Evolutionary conservation across 352 stramenopile species (phyloP).

Genomic region (Globisporangium iwayamae): DNA sequence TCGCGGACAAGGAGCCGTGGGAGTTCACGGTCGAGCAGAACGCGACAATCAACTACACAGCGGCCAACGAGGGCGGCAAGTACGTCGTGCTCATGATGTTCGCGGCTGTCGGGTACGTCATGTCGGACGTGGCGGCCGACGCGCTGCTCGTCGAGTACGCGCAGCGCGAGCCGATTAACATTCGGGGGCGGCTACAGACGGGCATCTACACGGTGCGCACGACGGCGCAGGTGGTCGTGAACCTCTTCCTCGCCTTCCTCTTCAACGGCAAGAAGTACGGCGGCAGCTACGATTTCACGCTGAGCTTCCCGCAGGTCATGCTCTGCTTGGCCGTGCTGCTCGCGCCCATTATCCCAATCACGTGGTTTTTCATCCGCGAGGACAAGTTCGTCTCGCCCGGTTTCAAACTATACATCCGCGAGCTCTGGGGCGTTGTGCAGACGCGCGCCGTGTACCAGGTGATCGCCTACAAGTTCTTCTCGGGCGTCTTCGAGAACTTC

Average conservation of each 20-base stretch:
- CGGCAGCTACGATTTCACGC: slow-evolving; percentile 43
- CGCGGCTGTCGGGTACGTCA: slow-evolving; percentile 66
- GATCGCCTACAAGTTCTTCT: slow-evolving; percentile 52
- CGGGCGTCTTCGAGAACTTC: slow-evolving; percentile 35
- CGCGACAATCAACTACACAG: slow-evolving; percentile 30
- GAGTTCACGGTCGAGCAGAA: slow-evolving; percentile 27
- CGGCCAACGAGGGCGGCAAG: slow-evolving; percentile 31
- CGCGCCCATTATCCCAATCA: slow-evolving; percentile 16
- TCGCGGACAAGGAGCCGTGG: slow-evolving; percentile 14
- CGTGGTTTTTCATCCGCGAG: slow-evolving; percentile 33
- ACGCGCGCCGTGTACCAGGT: slow-evolving; percentile 45
- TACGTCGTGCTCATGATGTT: slow-evolving; percentile 77
- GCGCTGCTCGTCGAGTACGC: slow-evolving; percentile 22
- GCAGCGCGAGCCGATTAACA: slow-evolving; percentile 37
- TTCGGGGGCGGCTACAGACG: slow-evolving; percentile 39
- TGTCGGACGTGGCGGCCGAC: slow-evolving; percentile 76
- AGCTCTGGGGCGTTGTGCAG: slow-evolving; percentile 38
- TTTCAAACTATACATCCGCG: slow-evolving; percentile 21
- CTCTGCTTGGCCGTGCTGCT: slow-evolving; percentile 13
- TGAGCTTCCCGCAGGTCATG: slow-evolving; percentile 41
- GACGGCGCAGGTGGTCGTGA: slow-evolving; percentile 27
- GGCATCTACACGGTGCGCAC: slow-evolving; percentile 46
- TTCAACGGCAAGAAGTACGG: slow-evolving; percentile 64
- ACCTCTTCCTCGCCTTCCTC: slow-evolving; percentile 36
- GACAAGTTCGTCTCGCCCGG: slow-evolving; percentile 15